Evolutionary conservation across 1,139 yeast species (phyloP).

Genomic region (Yamadazyma atmosphaerica): DNA sequence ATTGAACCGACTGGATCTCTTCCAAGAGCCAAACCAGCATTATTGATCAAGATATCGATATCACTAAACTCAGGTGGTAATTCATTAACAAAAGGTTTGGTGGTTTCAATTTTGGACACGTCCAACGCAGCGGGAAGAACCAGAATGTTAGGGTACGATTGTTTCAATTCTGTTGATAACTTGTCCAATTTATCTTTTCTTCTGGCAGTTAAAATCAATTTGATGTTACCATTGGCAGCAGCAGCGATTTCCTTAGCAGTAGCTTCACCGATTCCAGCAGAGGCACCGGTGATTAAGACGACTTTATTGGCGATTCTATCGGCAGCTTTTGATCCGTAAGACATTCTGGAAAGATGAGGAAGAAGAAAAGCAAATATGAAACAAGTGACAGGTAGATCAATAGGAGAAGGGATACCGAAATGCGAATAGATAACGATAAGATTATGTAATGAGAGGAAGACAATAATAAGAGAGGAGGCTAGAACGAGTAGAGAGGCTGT

Average conservation of each 20-base stretch:
- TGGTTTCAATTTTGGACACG: slow-evolving; percentile 36
- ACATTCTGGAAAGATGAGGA: slow-evolving; percentile 32
- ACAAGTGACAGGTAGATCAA: not conserved
- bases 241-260: slow-evolving; percentile 41
- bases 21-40: slow-evolving; percentile 47
- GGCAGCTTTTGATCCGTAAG: slow-evolving; percentile 55
- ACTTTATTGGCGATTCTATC: slow-evolving; percentile 62
- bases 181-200: slow-evolving; percentile 37
- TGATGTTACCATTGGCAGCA: slow-evolving; percentile 39
- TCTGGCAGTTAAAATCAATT: slow-evolving; percentile 44
- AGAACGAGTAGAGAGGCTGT: too few species aligned
- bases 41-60: slow-evolving; percentile 41
- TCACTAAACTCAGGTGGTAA: slow-evolving; percentile 39
- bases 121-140: slow-evolving; percentile 31
- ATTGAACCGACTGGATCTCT: slow-evolving; percentile 38
- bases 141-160: slow-evolving; percentile 26
- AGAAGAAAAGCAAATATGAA: not conserved
- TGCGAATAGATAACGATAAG: too few species aligned
- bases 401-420: not conserved
- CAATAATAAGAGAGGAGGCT: too few species aligned
- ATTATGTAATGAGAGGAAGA: too few species aligned
- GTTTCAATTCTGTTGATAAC: slow-evolving; percentile 26
- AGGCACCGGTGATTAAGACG: slow-evolving; percentile 72
- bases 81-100: slow-evolving; percentile 29
- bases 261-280: slow-evolving; percentile 60